Evolutionary conservation across 805 yeast species (phyloP), one percentile per base, ranked within the genome.

Genomic region (Metahyphopichia silvanorum): DNA sequence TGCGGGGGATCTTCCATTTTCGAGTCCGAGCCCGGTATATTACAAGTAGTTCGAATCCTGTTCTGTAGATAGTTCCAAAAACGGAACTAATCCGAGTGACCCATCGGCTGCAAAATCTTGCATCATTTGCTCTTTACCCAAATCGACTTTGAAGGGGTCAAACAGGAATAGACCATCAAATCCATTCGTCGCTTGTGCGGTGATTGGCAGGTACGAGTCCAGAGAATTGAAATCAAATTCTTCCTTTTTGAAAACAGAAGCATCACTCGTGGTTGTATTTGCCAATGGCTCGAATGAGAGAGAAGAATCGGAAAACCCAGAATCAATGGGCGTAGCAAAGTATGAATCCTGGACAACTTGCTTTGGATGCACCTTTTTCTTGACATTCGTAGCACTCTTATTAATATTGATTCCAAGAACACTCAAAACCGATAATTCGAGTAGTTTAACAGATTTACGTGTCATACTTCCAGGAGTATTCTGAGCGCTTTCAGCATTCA

Each of bases 81-180:
- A 70, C 7, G 83, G 83, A 2, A 85, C 87, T 34, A 84, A 59
- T 1, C 91, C 91, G 25, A 83, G 58, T 0, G 91, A 84, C 1
- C 87, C 91, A 58, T 84, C 93, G 3, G 86, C 86, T n/a, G 82
- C 84, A 53, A 80, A 82, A 37, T 81, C 87, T 35, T 55, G 44
- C 39, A 49, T 49, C 21, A 51, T 27, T 13, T 54, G 51, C 26
- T 49, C 53, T 14, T 42, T 26, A 34, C 51, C 46, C 15, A 60
- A 38, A 38, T 56, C 53, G 22, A 55, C 57, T 26, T 59, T 57
- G 37, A 63, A 62, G 9, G 69, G 69, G 37, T 63, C 69, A 42
- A 62, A 64, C 25, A 57, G 49, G n/a, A 50, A 50, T 7, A 54
- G 24, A 1, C 40, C 46, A 11, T 49, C 53, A 12, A 22, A 23